Evolutionary conservation across 768 basidiomycete species (phyloP), one percentile per base, ranked within the genome.

Genomic region (Porphyrellus cyaneotinctus): DNA sequence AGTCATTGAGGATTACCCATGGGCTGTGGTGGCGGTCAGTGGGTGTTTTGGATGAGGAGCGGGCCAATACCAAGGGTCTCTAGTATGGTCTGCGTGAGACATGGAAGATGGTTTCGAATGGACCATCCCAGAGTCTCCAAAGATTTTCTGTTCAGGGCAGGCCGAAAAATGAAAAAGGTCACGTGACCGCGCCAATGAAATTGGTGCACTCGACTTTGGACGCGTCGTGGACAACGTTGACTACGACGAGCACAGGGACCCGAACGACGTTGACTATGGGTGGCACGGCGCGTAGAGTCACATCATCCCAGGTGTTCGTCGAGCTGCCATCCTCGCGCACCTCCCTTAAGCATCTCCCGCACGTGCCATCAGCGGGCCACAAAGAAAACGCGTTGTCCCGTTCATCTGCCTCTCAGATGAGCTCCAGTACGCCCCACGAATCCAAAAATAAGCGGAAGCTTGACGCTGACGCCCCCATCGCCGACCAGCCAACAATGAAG

Each of bases 1-100:
- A 95, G 76, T 98, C 95, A 77, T 91, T 97, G 63, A 97, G 85
- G 68, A 97, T 89, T 47, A 97, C 95, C 92, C 94, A 97, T 64
- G 95, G 95, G 74, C 95, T 97, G 64, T 14, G 17, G 30, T 20
- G 37, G 31, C 9, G 1, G 47, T 60, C 26, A 61, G 63, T 28
- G 39, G 15, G 43, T 2, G 24, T n/a, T 30, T 3, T 13, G 22
- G 1, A 7, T 14, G 18, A 32, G 15, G 20, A 31, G 36, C 18
- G n/a, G 32, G 1, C 22, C 59, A 78, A 55, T 65, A 87, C 92
- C 93, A 95, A 53, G 92, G 93, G 72, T 95, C 93, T 72, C 93
- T 77, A 50, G 92, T 91, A 73, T 95, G 93, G 74, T 95, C 93
- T 64, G 90, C 88, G 73, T 87, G 85, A 32, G 91, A 81, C 91